A percentile compares a stretch with the other conserved stretches of the same genome.
Conservation (phyloP, 495 filamentous ascomycete genomes). For the Aspergillus conjunctus region DNA sequence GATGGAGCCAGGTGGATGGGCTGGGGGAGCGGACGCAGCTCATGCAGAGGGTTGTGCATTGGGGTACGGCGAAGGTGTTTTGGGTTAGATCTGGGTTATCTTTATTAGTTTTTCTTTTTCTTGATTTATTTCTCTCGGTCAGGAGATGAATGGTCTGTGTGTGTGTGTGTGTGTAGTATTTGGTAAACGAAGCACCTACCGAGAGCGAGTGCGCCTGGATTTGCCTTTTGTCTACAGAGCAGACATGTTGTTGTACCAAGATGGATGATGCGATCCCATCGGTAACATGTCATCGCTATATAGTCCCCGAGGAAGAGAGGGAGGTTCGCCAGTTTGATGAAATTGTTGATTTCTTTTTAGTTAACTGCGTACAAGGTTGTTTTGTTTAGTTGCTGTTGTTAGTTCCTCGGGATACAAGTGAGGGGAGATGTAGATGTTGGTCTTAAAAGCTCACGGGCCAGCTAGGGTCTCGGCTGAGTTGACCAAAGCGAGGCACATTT, state of each 20-base stretch:
- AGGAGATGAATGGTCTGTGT: background rate
- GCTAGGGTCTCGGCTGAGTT: too few species aligned
- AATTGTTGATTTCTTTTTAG: background rate
- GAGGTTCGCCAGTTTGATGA: background rate
- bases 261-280: slow-evolving; percentile 6
- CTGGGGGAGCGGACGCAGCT: background rate
- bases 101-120: background rate
- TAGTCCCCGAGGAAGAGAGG: background rate
- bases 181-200: background rate
- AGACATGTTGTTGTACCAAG: background rate
- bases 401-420: background rate
- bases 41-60: slow-evolving; percentile 2
- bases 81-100: slow-evolving; percentile 4
- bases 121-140: too few species aligned
- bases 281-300: background rate
- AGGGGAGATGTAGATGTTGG: too few species aligned
- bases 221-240: slow-evolving; percentile 3
- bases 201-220: background rate
- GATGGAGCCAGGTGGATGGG: slow-evolving; percentile 12
- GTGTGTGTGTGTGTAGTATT: background rate
- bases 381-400: background rate
- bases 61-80: background rate
- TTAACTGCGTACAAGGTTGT: too few species aligned
- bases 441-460: too few species aligned
- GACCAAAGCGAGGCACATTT: too few species aligned